Evolutionary conservation across 805 yeast genomes (phyloP).

Genomic region (Ogataea haglerorum): DNA sequence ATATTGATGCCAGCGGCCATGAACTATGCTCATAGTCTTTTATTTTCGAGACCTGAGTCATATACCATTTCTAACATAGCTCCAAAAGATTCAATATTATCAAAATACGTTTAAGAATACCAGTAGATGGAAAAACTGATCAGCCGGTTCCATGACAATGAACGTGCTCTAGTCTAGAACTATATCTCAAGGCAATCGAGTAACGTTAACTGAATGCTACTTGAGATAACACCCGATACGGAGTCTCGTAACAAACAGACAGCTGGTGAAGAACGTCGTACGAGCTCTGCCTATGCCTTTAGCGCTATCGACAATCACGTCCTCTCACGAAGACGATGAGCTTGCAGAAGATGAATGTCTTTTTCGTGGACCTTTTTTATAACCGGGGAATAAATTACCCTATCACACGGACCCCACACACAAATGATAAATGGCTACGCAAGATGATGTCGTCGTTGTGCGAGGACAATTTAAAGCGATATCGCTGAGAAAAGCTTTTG

Average conservation of each 20-base stretch:
- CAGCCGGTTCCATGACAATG: no score
- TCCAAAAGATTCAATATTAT: no score
- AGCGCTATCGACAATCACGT: slow-evolving; percentile 20
- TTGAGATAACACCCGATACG: slow-evolving; percentile 1
- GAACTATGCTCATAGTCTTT: no score
- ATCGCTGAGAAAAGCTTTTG: slow-evolving; percentile 10
- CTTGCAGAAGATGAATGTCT: slow-evolving; percentile 24
- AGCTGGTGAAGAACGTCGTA: background rate
- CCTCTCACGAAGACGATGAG: slow-evolving; percentile 22
- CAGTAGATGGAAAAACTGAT: no score
- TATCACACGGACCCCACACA: no score
- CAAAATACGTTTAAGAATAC: no score
- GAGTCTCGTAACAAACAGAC: background rate
- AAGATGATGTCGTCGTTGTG: slow-evolving; percentile 2
- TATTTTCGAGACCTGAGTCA: no score
- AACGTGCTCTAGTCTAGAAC: slow-evolving; percentile 29
- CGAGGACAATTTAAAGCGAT: slow-evolving; percentile 15
- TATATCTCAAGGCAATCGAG: slow-evolving; percentile 28
- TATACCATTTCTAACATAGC: no score
- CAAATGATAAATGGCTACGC: no score
- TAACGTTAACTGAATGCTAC: slow-evolving; percentile 7
- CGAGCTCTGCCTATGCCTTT: slow-evolving; percentile 7
- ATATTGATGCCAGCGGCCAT: no score
- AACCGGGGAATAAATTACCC: background rate
- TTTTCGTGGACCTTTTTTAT: slow-evolving; percentile 19